Evolutionary conservation across 768 basidiomycete genomes (phyloP).

Genomic region (Amanita rimosa): DNA sequence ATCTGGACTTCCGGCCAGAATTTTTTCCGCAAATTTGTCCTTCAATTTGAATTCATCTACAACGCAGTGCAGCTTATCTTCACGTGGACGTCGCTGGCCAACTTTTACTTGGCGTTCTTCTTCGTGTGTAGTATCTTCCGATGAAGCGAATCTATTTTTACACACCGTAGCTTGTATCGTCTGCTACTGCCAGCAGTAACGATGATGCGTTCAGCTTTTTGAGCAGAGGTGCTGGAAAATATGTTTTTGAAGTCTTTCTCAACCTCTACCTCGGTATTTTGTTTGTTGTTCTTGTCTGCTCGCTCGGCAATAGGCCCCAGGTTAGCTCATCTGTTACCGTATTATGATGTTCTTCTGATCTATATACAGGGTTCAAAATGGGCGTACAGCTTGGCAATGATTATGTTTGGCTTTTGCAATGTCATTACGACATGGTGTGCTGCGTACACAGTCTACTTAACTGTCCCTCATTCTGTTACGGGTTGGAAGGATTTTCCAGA

Average conservation of each 20-base stretch:
- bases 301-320: slow-evolving; percentile 85
- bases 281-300: slow-evolving; percentile 76
- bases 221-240: slow-evolving; percentile 55
- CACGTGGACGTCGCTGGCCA: slow-evolving; percentile 89
- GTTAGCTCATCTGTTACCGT: slow-evolving; percentile 12
- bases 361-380: slow-evolving; percentile 63
- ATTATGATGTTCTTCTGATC: slow-evolving; percentile 4
- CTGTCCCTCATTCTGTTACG: slow-evolving; percentile 60
- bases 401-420: slow-evolving; percentile 72
- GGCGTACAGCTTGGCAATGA: slow-evolving; percentile 66
- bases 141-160: not conserved
- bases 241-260: slow-evolving; percentile 68
- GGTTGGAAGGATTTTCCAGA: slow-evolving; percentile 68
- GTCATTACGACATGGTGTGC: slow-evolving; percentile 82
- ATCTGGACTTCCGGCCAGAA: slow-evolving; percentile 92
- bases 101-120: slow-evolving; percentile 92
- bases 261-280: slow-evolving; percentile 79
- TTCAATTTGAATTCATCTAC: slow-evolving; percentile 83
- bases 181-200: slow-evolving; percentile 44
- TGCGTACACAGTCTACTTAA: slow-evolving; percentile 80
- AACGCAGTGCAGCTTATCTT: slow-evolving; percentile 84
- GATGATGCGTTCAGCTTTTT: slow-evolving; percentile 78
- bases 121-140: slow-evolving; percentile 48
- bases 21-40: slow-evolving; percentile 68
- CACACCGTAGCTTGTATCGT: slow-evolving; percentile 56